A percentile compares a stretch with the other conserved stretches of the same genome.
phyloP scores from a whole-genome alignment of 495 filamentous ascomycete genomes.

The Penicillium salamii region DNA sequence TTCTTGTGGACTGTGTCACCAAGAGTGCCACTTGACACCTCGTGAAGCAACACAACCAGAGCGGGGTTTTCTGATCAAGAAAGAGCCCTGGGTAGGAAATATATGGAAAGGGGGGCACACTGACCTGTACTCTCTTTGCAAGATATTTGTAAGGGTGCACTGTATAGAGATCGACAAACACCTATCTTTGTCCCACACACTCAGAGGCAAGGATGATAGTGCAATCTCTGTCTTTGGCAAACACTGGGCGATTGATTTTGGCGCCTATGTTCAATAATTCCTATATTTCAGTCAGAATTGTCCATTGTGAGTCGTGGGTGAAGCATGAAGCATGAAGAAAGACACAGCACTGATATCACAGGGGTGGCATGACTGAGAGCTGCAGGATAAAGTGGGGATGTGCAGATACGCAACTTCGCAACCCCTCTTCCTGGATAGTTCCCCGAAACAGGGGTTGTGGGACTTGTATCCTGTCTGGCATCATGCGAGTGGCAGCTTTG shows the following conservation, averaged over 20 bases:
- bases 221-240: conserved; percentile 13
- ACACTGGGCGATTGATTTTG: conserved; percentile 9
- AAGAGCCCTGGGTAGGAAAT: not conserved
- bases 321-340: not conserved
- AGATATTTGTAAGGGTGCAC: not conserved
- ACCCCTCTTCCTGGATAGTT: conserved; percentile 1
- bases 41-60: conserved; percentile 9
- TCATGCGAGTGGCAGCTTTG: not conserved
- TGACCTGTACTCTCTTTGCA: conserved; percentile 12
- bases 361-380: conserved; percentile 23
- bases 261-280: conserved; percentile 17
- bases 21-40: conserved; percentile 5
- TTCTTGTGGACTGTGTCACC: conserved; percentile 4
- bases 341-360: no score
- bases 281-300: conserved; percentile 9
- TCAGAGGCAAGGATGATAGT: conserved; percentile 3
- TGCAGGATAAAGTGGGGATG: conserved; percentile 17
- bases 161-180: conserved; percentile 17
- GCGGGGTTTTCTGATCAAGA: conserved; percentile 2
- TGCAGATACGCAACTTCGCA: conserved; percentile 1
- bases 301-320: not conserved
- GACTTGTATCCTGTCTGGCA: no score
- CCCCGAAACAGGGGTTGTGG: no score
- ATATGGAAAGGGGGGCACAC: not conserved
- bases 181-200: conserved; percentile 21